A percentile compares a stretch with the other conserved stretches of the same genome.
Conservation (phyloP, 139 green algal species). For the Chlamydomonas sp. region DNA sequence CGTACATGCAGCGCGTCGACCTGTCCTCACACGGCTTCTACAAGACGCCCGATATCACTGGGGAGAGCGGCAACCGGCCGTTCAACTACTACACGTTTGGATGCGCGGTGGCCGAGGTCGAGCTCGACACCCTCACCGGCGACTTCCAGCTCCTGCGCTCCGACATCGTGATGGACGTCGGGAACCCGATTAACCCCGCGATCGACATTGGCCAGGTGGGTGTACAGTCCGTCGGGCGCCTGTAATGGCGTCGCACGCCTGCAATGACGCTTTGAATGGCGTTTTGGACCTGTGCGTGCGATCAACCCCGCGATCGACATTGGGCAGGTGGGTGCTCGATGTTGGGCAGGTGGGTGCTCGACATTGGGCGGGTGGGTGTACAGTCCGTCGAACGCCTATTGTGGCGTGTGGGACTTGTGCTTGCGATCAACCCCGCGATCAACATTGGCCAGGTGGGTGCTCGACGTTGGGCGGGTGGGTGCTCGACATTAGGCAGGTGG, state of each 20-base stretch:
- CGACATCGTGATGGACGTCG: constrained; percentile 93
- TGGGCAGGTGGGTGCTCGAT: constrained; percentile 70
- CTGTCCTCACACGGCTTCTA: constrained; percentile 93
- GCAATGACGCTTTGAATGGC: neutral
- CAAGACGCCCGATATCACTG: constrained; percentile 81
- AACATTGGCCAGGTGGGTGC: constrained; percentile 73
- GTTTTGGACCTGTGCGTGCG: too few relatives aligned
- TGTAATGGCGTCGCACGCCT: neutral
- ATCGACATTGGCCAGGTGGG: constrained; percentile 90
- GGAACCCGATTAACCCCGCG: constrained; percentile 87
- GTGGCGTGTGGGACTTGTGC: too few relatives aligned
- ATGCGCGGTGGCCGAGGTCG: constrained; percentile 68
- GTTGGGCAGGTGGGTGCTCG: too few relatives aligned
- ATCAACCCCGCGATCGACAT: constrained; percentile 41
- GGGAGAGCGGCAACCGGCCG: constrained; percentile 53
- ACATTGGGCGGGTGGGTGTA: too few relatives aligned
- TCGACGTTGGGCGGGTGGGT: too few relatives aligned
- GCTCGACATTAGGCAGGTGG: constrained; percentile 76
- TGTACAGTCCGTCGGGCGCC: too few relatives aligned
- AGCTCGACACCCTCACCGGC: constrained; percentile 86
- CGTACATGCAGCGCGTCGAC: constrained; percentile 82
- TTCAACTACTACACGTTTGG: constrained; percentile 90
- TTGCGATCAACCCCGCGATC: neutral
- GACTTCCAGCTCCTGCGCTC: constrained; percentile 66
- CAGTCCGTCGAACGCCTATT: too few relatives aligned